phyloP scores from a whole-genome alignment of 2,329 filamentous ascomycete genomes.

The Ascochyta rabiei region DNA sequence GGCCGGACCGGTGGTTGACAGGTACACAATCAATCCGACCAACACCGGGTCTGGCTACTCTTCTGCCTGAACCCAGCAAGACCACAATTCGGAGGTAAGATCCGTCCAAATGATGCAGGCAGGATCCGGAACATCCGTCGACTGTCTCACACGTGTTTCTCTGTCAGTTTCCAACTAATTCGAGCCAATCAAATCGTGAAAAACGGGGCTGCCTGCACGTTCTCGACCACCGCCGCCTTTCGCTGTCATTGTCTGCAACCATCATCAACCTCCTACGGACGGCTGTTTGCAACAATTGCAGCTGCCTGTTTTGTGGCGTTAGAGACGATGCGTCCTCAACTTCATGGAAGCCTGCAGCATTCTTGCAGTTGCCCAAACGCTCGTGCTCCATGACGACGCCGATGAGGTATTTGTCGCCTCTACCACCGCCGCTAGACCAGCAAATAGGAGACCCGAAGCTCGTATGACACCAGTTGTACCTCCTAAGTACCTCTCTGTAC shows the following conservation, averaged over 20 bases:
- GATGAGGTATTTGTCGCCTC: slow-evolving; percentile 9
- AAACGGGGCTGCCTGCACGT: slow-evolving; percentile 33
- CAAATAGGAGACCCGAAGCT: too few species aligned
- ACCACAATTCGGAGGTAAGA: slow-evolving; percentile 3
- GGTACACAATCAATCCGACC: slow-evolving; percentile 14
- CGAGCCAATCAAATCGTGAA: slow-evolving; percentile 28
- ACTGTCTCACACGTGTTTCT: slow-evolving; percentile 28
- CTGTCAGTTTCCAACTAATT: slow-evolving; percentile 24
- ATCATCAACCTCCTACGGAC: too few species aligned
- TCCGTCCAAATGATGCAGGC: slow-evolving; percentile 15
- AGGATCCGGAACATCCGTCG: slow-evolving; percentile 22
- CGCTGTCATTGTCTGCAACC: neutral
- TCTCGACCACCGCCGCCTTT: slow-evolving; percentile 5
- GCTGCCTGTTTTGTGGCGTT: neutral
- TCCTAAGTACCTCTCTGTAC: too few species aligned
- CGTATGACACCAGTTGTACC: too few species aligned
- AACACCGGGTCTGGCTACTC: slow-evolving; percentile 15
- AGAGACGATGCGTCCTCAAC: neutral
- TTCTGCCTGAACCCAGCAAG: slow-evolving; percentile 10
- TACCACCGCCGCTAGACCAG: neutral
- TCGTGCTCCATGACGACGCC: neutral
- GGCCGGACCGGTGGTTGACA: slow-evolving; percentile 13
- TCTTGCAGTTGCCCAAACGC: neutral
- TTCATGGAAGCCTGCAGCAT: slow-evolving; percentile 1
- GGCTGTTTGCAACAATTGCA: neutral